A percentile compares a stretch with the other conserved stretches of the same genome.
Conservation (phyloP, 768 basidiomycete species). For the Coprinopsis sp. region DNA sequence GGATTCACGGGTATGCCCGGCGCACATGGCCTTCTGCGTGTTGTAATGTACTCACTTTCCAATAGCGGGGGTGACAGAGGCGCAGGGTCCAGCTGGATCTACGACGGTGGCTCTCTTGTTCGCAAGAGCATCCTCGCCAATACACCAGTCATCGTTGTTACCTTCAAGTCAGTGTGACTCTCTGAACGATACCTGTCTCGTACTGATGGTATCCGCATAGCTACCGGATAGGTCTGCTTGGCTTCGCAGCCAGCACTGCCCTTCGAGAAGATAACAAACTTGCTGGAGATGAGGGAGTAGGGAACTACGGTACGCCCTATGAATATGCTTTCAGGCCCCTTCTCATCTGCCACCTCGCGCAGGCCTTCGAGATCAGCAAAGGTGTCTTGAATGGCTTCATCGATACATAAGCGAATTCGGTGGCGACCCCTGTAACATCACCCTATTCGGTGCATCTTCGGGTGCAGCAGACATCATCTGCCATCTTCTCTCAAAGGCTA, state of each 20-base stretch:
- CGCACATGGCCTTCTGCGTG: background rate
- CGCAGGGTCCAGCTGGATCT: conserved; percentile 72
- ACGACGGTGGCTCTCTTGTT: conserved; percentile 69
- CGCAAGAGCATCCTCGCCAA: conserved; percentile 56
- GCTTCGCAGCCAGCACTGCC: conserved; percentile 64
- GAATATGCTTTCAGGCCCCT: background rate
- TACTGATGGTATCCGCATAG: no score
- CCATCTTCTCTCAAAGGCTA: conserved; percentile 60
- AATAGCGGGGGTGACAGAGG: conserved; percentile 67
- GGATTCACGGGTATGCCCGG: conserved; percentile 73
- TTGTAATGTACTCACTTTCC: background rate
- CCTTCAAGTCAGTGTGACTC: conserved; percentile 60
- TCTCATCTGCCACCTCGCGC: conserved; percentile 10
- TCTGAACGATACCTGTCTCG: conserved; percentile 4
- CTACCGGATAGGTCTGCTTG: conserved; percentile 73
- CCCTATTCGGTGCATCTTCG: conserved; percentile 46
- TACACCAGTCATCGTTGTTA: conserved; percentile 68
- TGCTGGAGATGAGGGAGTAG: conserved; percentile 65
- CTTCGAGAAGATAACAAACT: conserved; percentile 63
- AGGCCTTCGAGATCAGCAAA: conserved; percentile 64
- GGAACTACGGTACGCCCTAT: conserved; percentile 62
- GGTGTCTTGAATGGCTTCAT: conserved; percentile 60
- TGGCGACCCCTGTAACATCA: conserved; percentile 58
- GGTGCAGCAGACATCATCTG: conserved; percentile 56
- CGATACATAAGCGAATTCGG: conserved; percentile 59